These are phyloP conservation scores for Sindora glabra DNA, from an alignment of 306 rosid genomes.

Conservation along the genomic window DNA sequence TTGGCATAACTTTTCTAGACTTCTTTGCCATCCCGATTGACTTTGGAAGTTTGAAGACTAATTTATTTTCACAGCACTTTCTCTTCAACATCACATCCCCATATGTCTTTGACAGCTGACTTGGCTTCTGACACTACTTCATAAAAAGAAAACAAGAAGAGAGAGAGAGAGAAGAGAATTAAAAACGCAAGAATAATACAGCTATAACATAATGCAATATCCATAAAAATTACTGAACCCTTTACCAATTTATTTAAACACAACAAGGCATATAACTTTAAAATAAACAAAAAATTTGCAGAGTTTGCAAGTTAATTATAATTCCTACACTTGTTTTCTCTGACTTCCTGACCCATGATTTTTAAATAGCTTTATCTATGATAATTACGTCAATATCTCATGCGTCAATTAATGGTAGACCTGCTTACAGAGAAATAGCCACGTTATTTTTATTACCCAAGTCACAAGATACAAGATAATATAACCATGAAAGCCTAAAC, in stretches of 20 bases:
- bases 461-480: not conserved
- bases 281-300: not conserved
- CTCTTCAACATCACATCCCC: not conserved
- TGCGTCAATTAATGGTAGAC: not conserved
- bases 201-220: not conserved
- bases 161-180: not conserved
- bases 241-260: not conserved
- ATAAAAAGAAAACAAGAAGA: not conserved
- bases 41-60: not conserved
- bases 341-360: not conserved
- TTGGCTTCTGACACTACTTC: not conserved
- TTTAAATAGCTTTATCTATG: not conserved
- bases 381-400: not conserved
- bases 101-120: not conserved
- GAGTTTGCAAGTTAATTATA: not conserved
- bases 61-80: not conserved
- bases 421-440: not conserved
- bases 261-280: not conserved
- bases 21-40: conserved; percentile 10
- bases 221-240: not conserved
- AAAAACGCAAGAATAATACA: not conserved
- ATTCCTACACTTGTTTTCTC: not conserved
- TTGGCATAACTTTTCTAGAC: conserved; percentile 7
- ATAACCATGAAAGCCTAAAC: not conserved
- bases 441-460: not conserved